Evolutionary conservation across 495 filamentous ascomycete species (phyloP).

Genomic region (Aspergillus heteromorphus): DNA sequence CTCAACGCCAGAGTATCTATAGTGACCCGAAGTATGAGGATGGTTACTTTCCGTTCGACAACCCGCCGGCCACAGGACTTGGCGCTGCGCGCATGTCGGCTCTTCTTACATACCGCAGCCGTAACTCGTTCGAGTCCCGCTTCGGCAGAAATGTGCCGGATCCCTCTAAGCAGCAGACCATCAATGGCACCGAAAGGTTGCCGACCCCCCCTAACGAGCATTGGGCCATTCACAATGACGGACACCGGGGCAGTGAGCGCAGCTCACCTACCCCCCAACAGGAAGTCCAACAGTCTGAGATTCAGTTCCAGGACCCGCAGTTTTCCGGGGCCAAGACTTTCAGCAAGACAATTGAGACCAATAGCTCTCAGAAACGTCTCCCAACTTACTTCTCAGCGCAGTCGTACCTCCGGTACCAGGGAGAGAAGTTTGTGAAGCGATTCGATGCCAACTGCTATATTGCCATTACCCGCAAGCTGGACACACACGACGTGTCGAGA

Average conservation of each 20-base stretch:
- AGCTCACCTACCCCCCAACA: slow-evolving; percentile 22
- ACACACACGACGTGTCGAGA: slow-evolving; percentile 90
- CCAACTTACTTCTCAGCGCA: slow-evolving; percentile 95
- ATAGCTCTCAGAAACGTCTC: slow-evolving; percentile 40
- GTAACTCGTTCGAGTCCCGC: slow-evolving; percentile 91
- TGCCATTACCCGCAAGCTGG: slow-evolving; percentile 96
- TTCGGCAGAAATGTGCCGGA: slow-evolving; percentile 93
- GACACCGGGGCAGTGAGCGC: slow-evolving; percentile 58
- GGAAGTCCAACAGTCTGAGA: slow-evolving; percentile 14
- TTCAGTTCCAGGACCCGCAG: slow-evolving; percentile 64
- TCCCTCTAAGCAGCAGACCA: slow-evolving; percentile 69
- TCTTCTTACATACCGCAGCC: slow-evolving; percentile 88
- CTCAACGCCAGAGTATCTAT: slow-evolving; percentile 96
- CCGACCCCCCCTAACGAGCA: slow-evolving; percentile 72
- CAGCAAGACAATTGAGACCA: slow-evolving; percentile 21
- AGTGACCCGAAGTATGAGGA: slow-evolving; percentile 97
- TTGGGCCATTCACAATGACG: slow-evolving; percentile 94
- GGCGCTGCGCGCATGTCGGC: slow-evolving; percentile 96
- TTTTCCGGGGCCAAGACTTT: slow-evolving; percentile 64
- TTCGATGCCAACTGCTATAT: slow-evolving; percentile 99
- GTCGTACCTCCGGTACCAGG: slow-evolving; percentile 97
- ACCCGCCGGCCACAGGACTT: slow-evolving; percentile 79
- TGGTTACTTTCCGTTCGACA: slow-evolving; percentile 81
- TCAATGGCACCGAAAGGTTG: slow-evolving; percentile 60
- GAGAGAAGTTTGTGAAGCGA: slow-evolving; percentile 89